Percentiles rank a stretch among this genome's conserved stretches.
Evolutionary conservation across 2,329 filamentous ascomycete species (phyloP).

Genomic region (Zasmidium citrigriseum): DNA sequence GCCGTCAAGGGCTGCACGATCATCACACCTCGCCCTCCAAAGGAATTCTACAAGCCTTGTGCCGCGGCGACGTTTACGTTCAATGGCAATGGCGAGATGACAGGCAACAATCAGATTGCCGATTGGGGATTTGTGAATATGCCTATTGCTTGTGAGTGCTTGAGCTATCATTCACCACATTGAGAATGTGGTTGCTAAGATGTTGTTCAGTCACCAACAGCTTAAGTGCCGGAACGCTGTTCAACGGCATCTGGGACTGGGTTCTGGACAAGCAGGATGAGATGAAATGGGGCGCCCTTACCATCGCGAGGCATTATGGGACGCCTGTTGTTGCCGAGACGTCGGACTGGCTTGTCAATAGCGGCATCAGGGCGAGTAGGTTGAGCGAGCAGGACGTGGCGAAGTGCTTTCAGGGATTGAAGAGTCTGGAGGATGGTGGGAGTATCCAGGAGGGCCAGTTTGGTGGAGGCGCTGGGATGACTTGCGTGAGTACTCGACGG

Average conservation of each 20-base stretch:
- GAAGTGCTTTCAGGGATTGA: slow-evolving; percentile 66
- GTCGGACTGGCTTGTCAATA: slow-evolving; percentile 27
- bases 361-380: slow-evolving; percentile 12
- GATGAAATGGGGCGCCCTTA: slow-evolving; percentile 30
- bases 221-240: slow-evolving; percentile 59
- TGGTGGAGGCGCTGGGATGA: slow-evolving; percentile 69
- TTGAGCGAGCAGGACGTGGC: slow-evolving; percentile 53
- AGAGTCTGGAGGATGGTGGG: slow-evolving; percentile 64
- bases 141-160: slow-evolving; percentile 51
- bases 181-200: not conserved
- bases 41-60: slow-evolving; percentile 44
- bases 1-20: slow-evolving; percentile 47
- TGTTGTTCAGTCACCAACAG: slow-evolving; percentile 54
- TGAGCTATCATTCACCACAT: too few relatives aligned
- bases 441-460: slow-evolving; percentile 64
- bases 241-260: slow-evolving; percentile 60
- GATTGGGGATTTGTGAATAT: slow-evolving; percentile 62
- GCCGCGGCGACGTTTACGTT: slow-evolving; percentile 57
- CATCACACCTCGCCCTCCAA: slow-evolving; percentile 43
- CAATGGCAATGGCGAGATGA: slow-evolving; percentile 66
- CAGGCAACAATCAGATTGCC: slow-evolving; percentile 61
- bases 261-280: slow-evolving; percentile 47
- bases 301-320: slow-evolving; percentile 21
- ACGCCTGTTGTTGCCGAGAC: slow-evolving; percentile 30
- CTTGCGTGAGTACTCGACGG: slow-evolving; percentile 41